Evolutionary conservation across 192 early-diverging fungal genomes (phyloP), one percentile per base, ranked within the genome.

Genomic region (Chytriomyces sp.): DNA sequence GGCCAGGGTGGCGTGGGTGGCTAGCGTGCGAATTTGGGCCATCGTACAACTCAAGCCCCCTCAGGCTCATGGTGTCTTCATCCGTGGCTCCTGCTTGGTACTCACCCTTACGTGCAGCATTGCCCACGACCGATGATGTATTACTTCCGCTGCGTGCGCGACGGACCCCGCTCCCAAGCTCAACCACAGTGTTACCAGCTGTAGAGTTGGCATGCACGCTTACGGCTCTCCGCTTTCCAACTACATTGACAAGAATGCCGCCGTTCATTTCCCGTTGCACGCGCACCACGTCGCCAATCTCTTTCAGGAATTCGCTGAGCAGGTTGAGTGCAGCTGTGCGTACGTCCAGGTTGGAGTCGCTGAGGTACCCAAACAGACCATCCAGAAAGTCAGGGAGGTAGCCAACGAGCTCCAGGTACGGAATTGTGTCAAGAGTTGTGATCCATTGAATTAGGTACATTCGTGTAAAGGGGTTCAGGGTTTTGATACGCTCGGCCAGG

Each of bases 401-500:
- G 1, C 87, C 86, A 14, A 98, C 90, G 33, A 99, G 77, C 64
- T 98, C 98, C 26, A 99, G 82, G 36, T 95, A 96, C 0, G 96
- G 98, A 22, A 98, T 91, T 0, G 93, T 91, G 72, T 97, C 93
- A 39, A 99, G 77, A 0, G 96, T 90, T 7, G 85, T 83, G 41
- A 99, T 93, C 85, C 98, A 99, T 52, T 94, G 91, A 5, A 99
- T 93, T 4, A 99, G 84, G 73, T 94, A 99, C 44, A 93, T 90
- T 6, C 98, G 86, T 8, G 94, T 92, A 59, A 87, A 89, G 3
- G 96, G 92, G 76, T 96, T 96, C 67, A 93, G 84, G 6, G 91
- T 91, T 73, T 94, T 90, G 75, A 98, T 92, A 28, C 98, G 92
- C 73, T 98, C 94, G 3, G 91, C 76, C 1, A 99, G 80, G 26